Base-by-base conservation (phyloP, 1,284 basidiomycete genomes). In the Puccinia polysora region DNA sequence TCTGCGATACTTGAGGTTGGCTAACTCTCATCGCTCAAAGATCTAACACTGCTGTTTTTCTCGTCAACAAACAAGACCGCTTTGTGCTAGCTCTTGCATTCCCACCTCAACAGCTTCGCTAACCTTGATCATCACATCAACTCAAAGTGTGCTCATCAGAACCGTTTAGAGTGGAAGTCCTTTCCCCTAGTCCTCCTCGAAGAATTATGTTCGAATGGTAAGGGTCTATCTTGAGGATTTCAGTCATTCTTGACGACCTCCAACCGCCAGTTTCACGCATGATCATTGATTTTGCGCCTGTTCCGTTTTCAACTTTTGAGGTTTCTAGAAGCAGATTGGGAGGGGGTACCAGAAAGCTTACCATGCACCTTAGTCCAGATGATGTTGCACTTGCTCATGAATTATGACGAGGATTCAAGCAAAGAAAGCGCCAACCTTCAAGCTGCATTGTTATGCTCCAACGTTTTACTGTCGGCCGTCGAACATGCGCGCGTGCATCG, bases 151-250 rank as follows among this genome's bases (percentile, higher is more conserved):
- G 43, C 28, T 2, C 49, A 49, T 63, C 5, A 40, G 7, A 63
- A 63, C 18, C 43, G 60, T 18, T 50, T 63, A 28, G 60, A 45
- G 40, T 63, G 43, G 60, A 63, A 47, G 60, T 63, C 60, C 20
- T 49, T 63, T 50, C 60, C 60, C 34, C 45, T 63, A 14, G 45
- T 63, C 32, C 45, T 63, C n/a, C 45, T 63, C 7, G 60, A 63
- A 20, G 60, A 63, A 63, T 45, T 63, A 45, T 7, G 12, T 36
- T 40, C 25, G 20, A 63, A 32, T 7, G 60, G 60, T 63, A 23
- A 49, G 60, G 36, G 15, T 63, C 23, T 8, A 32, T 34, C 12
- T 49, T 49, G 6, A 1, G 45, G 25, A 28, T 43, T 30, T 18
- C 36, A 36, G 6, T 49, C n/a, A n/a, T n/a, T n/a, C n/a, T n/a